phyloP scores from a whole-genome alignment of 139 green algal genomes.

The Asterochloris sp. region DNA sequence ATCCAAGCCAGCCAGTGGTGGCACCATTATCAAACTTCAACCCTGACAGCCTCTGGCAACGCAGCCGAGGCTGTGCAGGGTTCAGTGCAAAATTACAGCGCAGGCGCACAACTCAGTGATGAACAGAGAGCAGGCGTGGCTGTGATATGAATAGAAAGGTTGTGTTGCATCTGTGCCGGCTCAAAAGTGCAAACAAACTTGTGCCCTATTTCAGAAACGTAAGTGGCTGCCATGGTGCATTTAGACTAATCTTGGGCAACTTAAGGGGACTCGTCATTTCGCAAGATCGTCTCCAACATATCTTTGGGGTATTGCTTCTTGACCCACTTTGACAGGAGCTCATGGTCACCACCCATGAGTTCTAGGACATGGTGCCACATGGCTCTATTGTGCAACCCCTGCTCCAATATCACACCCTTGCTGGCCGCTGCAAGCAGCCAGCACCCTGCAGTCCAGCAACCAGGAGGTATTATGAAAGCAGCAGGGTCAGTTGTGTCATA shows the following conservation, averaged over 20 bases:
- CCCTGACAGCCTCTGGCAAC: not conserved
- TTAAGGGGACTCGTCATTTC: too few relatives aligned
- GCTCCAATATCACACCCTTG: slow-evolving; percentile 53
- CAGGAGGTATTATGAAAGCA: too few relatives aligned
- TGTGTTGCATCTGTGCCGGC: too few relatives aligned
- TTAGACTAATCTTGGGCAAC: too few relatives aligned
- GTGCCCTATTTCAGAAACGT: too few relatives aligned
- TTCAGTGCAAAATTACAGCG: too few relatives aligned
- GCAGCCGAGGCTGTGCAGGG: not conserved
- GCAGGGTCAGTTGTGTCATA: too few relatives aligned
- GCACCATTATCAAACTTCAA: slow-evolving; percentile 42
- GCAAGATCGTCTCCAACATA: not conserved
- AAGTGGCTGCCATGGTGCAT: too few relatives aligned
- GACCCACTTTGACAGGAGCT: not conserved
- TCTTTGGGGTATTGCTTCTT: slow-evolving; percentile 6
- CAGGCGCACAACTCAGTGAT: too few relatives aligned
- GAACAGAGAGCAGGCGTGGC: too few relatives aligned
- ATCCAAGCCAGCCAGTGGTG: slow-evolving; percentile 48
- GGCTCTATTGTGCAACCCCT: not conserved
- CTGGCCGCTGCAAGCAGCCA: slow-evolving; percentile 70
- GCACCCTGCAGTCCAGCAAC: slow-evolving; percentile 38
- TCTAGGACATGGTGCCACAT: slow-evolving; percentile 13
- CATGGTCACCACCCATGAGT: slow-evolving; percentile 9
- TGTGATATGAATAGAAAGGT: too few relatives aligned
- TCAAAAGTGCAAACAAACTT: too few relatives aligned